A percentile compares a stretch with the other conserved stretches of the same genome.
phyloP scores from a whole-genome alignment of 2,329 filamentous ascomycete genomes.

The Erysiphe pulchra region DNA sequence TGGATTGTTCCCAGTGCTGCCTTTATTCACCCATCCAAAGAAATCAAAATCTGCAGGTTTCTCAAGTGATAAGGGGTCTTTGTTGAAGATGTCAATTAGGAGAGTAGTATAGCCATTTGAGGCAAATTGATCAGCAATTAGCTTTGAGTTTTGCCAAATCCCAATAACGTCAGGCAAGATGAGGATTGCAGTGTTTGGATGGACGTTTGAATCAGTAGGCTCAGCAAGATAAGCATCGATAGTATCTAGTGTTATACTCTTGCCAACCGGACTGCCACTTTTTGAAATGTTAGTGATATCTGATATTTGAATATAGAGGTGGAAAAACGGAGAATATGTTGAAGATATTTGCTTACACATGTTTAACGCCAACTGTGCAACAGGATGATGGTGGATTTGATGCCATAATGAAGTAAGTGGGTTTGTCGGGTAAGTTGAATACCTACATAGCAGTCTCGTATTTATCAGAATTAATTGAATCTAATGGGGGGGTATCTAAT shows the following conservation, averaged over 20 bases:
- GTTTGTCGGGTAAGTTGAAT: not conserved
- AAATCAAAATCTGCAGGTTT: conserved; percentile 19
- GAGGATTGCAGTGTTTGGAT: conserved; percentile 13
- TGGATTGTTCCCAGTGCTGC: conserved; percentile 11
- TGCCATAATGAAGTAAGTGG: conserved; percentile 8
- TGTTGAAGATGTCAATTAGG: conserved; percentile 46
- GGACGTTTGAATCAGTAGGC: conserved; percentile 7
- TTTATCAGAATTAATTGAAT: no score
- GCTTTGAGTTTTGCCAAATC: conserved; percentile 27
- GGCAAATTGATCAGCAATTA: conserved; percentile 52
- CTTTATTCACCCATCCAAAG: conserved; percentile 20
- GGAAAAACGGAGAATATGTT: not conserved
- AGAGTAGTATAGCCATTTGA: conserved; percentile 28
- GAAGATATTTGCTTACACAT: conserved; percentile 7
- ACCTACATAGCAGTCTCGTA: no score
- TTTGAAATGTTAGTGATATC: not conserved
- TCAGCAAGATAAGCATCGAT: conserved; percentile 13
- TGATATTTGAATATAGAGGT: not conserved
- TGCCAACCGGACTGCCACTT: conserved; percentile 12
- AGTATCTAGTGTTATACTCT: conserved; percentile 9
- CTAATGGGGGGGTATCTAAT: no score
- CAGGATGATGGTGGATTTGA: conserved; percentile 13
- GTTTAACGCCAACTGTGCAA: conserved; percentile 13
- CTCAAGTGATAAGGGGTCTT: conserved; percentile 32
- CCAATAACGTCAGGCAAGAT: conserved; percentile 12